phyloP scores from a whole-genome alignment of 1,139 yeast genomes.

The Blastobotrys malaysiensis region DNA sequence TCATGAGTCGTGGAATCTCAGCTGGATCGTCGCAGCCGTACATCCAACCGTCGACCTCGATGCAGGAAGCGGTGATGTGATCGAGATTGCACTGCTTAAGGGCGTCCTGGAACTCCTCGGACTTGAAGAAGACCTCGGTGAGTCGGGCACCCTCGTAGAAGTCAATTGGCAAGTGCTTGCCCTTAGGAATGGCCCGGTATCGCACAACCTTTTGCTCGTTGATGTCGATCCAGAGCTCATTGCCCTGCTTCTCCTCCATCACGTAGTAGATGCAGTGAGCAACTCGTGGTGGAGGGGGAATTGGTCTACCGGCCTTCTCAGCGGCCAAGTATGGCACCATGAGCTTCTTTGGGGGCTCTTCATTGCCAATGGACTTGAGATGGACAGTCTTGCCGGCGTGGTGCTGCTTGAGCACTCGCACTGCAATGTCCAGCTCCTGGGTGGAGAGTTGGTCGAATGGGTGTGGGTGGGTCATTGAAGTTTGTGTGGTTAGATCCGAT shows the following conservation, averaged over 20 bases:
- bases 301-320: constrained; percentile 53
- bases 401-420: constrained; percentile 43
- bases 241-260: constrained; percentile 52
- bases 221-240: constrained; percentile 70
- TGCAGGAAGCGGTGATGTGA: constrained; percentile 39
- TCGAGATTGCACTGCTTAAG: constrained; percentile 52
- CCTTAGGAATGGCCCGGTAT: constrained; percentile 51
- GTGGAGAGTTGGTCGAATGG: constrained; percentile 64
- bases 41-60: constrained; percentile 90
- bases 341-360: constrained; percentile 77
- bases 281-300: constrained; percentile 50
- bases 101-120: constrained; percentile 60
- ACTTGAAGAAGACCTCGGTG: constrained; percentile 51
- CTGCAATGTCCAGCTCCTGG: constrained; percentile 57
- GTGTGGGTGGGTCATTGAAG: constrained; percentile 28
- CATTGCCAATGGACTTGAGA: constrained; percentile 65
- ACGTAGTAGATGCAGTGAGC: constrained; percentile 63
- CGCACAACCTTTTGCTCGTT: constrained; percentile 53
- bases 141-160: constrained; percentile 62
- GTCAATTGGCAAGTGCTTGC: constrained; percentile 68
- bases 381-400: constrained; percentile 51
- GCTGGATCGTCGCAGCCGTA: constrained; percentile 86
- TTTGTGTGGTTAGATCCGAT: background rate
- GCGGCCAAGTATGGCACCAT: constrained; percentile 67
- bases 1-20: constrained; percentile 60